Conservation (phyloP, 371 early-diverging fungal species). For the Choanephora cucurbitarum region DNA sequence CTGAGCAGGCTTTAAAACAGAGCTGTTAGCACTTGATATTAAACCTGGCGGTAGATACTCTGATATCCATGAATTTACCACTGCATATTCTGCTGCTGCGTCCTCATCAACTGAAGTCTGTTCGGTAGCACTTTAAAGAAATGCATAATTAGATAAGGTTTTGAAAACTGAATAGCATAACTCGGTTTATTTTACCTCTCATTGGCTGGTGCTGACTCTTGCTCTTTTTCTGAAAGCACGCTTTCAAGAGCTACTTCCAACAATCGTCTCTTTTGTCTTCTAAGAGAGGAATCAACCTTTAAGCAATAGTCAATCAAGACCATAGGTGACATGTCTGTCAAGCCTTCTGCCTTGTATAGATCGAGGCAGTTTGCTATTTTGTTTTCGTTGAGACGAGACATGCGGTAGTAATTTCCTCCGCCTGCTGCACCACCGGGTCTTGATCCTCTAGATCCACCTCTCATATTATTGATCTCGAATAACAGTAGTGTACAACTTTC, state of each 20-base stretch:
- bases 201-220: conserved; percentile 6
- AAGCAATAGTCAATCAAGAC: conserved; percentile 52
- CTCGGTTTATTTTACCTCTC: conserved; percentile 4
- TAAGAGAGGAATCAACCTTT: conserved; percentile 44
- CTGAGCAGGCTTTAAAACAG: conserved; percentile 38
- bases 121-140: neutral
- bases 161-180: neutral
- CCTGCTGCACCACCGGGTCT: neutral
- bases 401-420: conserved; percentile 27
- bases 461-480: conserved; percentile 2
- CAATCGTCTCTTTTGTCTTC: conserved; percentile 49
- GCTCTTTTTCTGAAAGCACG: conserved; percentile 12
- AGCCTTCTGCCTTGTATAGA: conserved; percentile 38
- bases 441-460: conserved; percentile 17
- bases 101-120: conserved; percentile 29
- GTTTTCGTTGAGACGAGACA: conserved; percentile 33
- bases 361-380: conserved; percentile 28
- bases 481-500: neutral
- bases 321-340: conserved; percentile 27
- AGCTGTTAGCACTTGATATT: conserved; percentile 13
- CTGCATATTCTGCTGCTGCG: conserved; percentile 42
- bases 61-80: conserved; percentile 34
- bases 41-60: conserved; percentile 23
- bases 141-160: neutral
- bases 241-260: conserved; percentile 53